A percentile compares a stretch with the other conserved stretches of the same genome.
Conservation (phyloP, 345 rosid genomes). For the Eucalyptus albens region DNA sequence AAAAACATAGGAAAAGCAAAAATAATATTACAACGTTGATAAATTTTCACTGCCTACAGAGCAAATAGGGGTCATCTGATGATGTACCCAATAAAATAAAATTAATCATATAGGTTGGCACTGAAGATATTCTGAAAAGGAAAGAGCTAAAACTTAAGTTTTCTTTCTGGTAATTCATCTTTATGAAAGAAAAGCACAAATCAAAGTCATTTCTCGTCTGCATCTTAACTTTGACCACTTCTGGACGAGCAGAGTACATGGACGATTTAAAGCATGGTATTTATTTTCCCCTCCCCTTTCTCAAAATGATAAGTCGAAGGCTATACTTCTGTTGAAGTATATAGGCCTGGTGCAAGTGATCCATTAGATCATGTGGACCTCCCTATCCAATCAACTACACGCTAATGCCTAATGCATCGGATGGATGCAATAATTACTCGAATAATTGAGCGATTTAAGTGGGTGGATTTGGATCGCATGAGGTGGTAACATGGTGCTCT, state of each 20-base stretch:
- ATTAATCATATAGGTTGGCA: neutral
- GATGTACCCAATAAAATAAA: neutral
- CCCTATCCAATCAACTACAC: neutral
- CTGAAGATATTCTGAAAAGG: neutral
- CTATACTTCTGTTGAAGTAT: neutral
- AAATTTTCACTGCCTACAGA: neutral
- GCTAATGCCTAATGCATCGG: neutral
- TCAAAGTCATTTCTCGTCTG: neutral
- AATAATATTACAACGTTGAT: neutral
- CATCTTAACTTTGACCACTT: neutral
- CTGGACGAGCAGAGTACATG: neutral
- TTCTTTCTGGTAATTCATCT: neutral
- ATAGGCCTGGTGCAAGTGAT: neutral
- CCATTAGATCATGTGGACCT: neutral
- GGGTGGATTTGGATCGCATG: neutral
- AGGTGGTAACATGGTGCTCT: neutral
- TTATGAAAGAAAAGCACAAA: neutral
- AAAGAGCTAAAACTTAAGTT: neutral
- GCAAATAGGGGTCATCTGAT: neutral
- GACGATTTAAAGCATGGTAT: neutral
- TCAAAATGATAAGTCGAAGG: neutral
- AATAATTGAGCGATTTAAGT: neutral
- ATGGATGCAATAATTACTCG: neutral
- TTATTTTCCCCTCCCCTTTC: neutral
- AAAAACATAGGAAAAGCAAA: neutral